Evolutionary conservation across 2,329 filamentous ascomycete species (phyloP).

Genomic region (Aspergillus ustus): DNA sequence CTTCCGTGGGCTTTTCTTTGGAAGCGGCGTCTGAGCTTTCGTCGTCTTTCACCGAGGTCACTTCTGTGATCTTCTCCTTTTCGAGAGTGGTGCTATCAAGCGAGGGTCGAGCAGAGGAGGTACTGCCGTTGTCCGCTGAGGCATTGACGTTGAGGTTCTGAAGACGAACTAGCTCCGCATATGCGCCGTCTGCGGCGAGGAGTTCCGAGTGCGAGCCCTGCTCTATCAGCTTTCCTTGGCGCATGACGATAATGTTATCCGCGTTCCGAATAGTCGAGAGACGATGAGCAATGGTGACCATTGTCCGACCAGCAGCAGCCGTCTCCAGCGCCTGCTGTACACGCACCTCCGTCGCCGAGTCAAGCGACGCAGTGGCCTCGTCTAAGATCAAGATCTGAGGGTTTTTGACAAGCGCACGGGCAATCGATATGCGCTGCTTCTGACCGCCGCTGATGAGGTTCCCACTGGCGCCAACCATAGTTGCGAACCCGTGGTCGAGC

Average conservation of each 20-base stretch:
- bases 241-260: conserved; percentile 44
- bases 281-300: conserved; percentile 44
- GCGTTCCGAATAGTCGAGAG: conserved; percentile 42
- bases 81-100: conserved; percentile 32
- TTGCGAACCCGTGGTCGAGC: conserved; percentile 31
- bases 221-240: conserved; percentile 38
- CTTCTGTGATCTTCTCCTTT: conserved; percentile 21
- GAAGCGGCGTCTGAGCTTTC: background rate
- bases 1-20: background rate
- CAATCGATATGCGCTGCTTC: conserved; percentile 88
- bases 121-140: background rate
- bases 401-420: conserved; percentile 80
- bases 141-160: conserved; percentile 41
- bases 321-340: conserved; percentile 40
- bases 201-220: conserved; percentile 40
- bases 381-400: conserved; percentile 70
- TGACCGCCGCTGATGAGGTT: conserved; percentile 66
- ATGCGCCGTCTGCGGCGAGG: conserved; percentile 44
- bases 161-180: conserved; percentile 55
- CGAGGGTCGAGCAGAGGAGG: conserved; percentile 1
- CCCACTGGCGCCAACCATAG: conserved; percentile 41
- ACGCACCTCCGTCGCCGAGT: conserved; percentile 41
- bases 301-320: conserved; percentile 35
- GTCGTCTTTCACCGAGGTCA: conserved; percentile 2
- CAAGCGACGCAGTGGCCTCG: conserved; percentile 44